phyloP scores from a whole-genome alignment of 2,329 filamentous ascomycete genomes.

The Mollisia scopiformis region DNA sequence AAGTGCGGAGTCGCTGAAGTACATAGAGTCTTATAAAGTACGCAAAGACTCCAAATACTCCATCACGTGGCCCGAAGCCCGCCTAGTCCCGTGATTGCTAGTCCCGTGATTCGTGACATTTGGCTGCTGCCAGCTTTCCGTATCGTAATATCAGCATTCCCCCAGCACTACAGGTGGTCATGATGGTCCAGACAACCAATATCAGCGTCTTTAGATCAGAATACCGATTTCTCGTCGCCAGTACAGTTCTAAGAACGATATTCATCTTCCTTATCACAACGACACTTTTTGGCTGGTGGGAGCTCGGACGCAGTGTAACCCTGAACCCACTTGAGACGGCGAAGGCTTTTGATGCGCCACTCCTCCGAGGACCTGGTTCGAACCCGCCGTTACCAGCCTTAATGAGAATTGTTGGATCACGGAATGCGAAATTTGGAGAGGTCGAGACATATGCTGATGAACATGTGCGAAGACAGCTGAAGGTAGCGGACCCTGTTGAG shows the following conservation, averaged over 20 bases:
- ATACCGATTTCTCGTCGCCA: slow-evolving; percentile 10
- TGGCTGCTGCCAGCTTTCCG: slow-evolving; percentile 5
- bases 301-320: slow-evolving; percentile 5
- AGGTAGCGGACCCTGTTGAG: neutral
- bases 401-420: neutral
- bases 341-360: slow-evolving; percentile 20
- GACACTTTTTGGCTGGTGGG: slow-evolving; percentile 18
- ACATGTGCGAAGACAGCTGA: neutral
- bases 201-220: slow-evolving; percentile 16
- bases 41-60: too few relatives aligned
- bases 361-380: slow-evolving; percentile 8
- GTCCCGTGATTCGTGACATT: too few relatives aligned
- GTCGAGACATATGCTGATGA: slow-evolving; percentile 2
- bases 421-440: neutral
- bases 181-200: neutral
- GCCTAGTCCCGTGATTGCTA: too few relatives aligned
- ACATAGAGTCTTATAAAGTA: too few relatives aligned
- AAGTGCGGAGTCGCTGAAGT: too few relatives aligned
- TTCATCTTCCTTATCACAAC: slow-evolving; percentile 7
- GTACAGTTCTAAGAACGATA: neutral
- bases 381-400: slow-evolving; percentile 6
- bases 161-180: slow-evolving; percentile 4
- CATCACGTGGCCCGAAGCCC: too few relatives aligned
- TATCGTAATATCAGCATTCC: slow-evolving; percentile 3
- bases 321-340: slow-evolving; percentile 20